Evolutionary conservation across 352 stramenopile genomes (phyloP).

Genomic region (Phytophthora multivora): DNA sequence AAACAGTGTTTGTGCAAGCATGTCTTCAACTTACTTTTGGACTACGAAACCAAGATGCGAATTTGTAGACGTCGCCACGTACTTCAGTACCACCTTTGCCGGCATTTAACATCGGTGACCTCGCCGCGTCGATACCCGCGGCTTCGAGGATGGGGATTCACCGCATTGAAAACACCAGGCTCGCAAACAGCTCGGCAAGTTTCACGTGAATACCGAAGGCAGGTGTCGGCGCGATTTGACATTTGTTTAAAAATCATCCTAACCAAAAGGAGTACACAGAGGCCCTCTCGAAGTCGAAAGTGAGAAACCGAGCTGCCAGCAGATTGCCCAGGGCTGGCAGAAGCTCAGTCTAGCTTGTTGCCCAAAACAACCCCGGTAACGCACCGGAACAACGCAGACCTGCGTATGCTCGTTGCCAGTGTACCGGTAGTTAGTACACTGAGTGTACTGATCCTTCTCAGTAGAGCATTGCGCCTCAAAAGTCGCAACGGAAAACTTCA

Average conservation of each 20-base stretch:
- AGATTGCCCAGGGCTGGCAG: too few relatives aligned
- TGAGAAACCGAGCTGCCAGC: too few relatives aligned
- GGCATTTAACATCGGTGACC: slow-evolving; percentile 32
- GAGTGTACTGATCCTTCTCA: too few relatives aligned
- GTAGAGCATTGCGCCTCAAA: background rate
- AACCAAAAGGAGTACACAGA: background rate
- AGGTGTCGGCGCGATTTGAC: slow-evolving; percentile 20
- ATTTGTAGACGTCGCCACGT: slow-evolving; percentile 7
- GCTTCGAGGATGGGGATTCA: background rate
- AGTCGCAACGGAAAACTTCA: slow-evolving; percentile 12
- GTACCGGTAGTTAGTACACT: too few relatives aligned
- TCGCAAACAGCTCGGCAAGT: slow-evolving; percentile 16
- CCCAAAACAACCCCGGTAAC: too few relatives aligned
- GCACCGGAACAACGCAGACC: too few relatives aligned
- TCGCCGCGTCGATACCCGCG: slow-evolving; percentile 21
- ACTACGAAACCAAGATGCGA: too few relatives aligned
- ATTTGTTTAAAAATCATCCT: background rate
- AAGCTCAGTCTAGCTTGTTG: too few relatives aligned
- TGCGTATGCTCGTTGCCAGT: too few relatives aligned
- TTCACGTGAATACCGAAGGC: slow-evolving; percentile 31
- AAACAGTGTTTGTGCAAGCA: slow-evolving; percentile 20
- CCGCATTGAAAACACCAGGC: slow-evolving; percentile 1
- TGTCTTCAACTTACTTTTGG: slow-evolving; percentile 16
- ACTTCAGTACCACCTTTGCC: slow-evolving; percentile 7
- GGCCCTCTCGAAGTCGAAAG: too few relatives aligned